These are phyloP conservation scores for Miscanthus lutarioriparius DNA, from an alignment of 176 grass and related monocot genomes.

Conservation along the genomic window DNA sequence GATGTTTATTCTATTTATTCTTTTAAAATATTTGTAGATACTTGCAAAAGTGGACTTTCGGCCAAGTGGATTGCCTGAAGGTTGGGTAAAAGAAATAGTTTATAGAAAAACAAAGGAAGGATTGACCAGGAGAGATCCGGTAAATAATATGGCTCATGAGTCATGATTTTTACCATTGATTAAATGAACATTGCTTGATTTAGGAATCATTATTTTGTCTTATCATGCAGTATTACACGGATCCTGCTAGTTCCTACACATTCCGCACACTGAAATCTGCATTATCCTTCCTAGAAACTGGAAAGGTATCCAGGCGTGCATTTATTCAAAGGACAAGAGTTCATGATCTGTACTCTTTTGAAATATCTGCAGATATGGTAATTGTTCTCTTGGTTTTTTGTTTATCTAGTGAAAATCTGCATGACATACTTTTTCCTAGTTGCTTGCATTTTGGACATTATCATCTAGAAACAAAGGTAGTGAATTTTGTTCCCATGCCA, in stretches of 20 bases:
- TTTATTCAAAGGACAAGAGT: constrained; percentile 42
- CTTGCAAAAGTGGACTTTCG: constrained; percentile 45
- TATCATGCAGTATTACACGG: constrained; percentile 47
- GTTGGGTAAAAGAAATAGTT: constrained; percentile 44
- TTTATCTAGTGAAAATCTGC: not conserved
- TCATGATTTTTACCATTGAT: not conserved
- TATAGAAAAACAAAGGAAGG: constrained; percentile 39
- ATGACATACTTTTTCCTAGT: not conserved
- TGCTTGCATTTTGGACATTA: not conserved
- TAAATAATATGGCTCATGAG: constrained; percentile 17
- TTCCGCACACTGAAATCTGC: constrained; percentile 46
- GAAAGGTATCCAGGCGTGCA: constrained; percentile 28
- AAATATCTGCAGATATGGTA: constrained; percentile 44
- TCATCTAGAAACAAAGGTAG: not conserved
- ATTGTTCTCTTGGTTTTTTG: not conserved
- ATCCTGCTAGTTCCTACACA: constrained; percentile 36
- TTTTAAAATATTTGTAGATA: constrained; percentile 24
- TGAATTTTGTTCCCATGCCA: not conserved
- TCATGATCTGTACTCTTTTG: constrained; percentile 50
- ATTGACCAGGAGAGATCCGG: constrained; percentile 41
- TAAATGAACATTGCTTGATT: not conserved
- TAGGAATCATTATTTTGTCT: not conserved
- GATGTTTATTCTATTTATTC: not conserved
- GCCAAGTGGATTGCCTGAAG: constrained; percentile 37
- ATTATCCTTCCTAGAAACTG: constrained; percentile 36